Evolutionary conservation across 1,284 basidiomycete genomes (phyloP).

Genomic region (Ganoderma lingzhi): DNA sequence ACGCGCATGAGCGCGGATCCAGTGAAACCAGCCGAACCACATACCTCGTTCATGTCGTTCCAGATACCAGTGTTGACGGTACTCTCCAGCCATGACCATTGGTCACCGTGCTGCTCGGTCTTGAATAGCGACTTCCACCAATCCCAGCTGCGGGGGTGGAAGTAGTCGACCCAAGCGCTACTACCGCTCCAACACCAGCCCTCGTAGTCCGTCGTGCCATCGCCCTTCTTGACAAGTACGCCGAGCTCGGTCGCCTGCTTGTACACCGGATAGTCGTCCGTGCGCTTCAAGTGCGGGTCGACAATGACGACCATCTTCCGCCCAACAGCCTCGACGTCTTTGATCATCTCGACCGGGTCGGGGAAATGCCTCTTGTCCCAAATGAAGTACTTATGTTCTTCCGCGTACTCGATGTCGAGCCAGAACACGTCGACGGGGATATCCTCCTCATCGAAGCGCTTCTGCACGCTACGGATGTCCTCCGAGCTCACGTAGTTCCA

Average conservation of each 20-base stretch:
- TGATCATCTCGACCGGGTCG: slow-evolving; percentile 93
- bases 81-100: slow-evolving; percentile 79
- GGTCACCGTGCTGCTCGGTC: slow-evolving; percentile 54
- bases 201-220: slow-evolving; percentile 88
- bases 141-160: slow-evolving; percentile 89
- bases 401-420: slow-evolving; percentile 97
- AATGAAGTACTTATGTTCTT: slow-evolving; percentile 97
- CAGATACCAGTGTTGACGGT: slow-evolving; percentile 90
- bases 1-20: slow-evolving; percentile 5
- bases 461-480: slow-evolving; percentile 90
- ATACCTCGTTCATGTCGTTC: slow-evolving; percentile 99
- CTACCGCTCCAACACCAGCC: slow-evolving; percentile 99
- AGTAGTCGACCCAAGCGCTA: slow-evolving; percentile 97
- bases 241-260: slow-evolving; percentile 83
- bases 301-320: slow-evolving; percentile 99
- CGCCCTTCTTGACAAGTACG: slow-evolving; percentile 84
- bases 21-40: not conserved
- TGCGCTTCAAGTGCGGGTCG: slow-evolving; percentile 95
- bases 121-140: slow-evolving; percentile 94
- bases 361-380: slow-evolving; percentile 96
- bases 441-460: slow-evolving; percentile 90
- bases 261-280: slow-evolving; percentile 85
- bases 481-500: slow-evolving; percentile 98
- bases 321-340: slow-evolving; percentile 85
- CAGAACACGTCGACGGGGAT: slow-evolving; percentile 98